Base-by-base conservation (phyloP, 2,329 filamentous ascomycete genomes). In the Beauveria pseudobassiana region DNA sequence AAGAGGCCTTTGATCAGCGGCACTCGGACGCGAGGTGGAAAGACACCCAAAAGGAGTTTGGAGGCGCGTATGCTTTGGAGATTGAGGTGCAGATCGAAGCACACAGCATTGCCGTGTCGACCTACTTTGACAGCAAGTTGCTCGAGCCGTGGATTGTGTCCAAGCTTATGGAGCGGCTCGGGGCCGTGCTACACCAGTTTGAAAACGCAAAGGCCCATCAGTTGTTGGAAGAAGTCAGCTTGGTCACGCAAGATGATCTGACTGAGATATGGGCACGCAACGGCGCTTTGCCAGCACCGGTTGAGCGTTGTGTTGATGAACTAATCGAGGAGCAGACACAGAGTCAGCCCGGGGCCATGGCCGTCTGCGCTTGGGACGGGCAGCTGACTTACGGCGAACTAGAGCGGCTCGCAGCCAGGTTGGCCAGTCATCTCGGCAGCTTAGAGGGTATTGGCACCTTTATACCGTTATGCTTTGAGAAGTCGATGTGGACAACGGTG, bases 401-500 rank as follows among this genome's bases (percentile, higher is more conserved):
- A 67, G 69, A 68, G 70, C 51, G 69, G 63, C 45, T 24, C 38
- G 22, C 20, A 43, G 34, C n/a, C 3, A 24, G 53, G 42, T n/a
- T 45, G 16, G 42, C 42, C 42, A n/a, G 5, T 26, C 20, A 38
- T 43, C 22, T 26, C 40, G 34, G 20, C 22, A 22, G 38, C 42
- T 45, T 45, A 20, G 42, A 45, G 42, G 42, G 42, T 20, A 45
- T 45, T 45, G 42, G 16, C 42, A 45, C 18, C 2, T n/a, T 20
- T 7, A 45, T 49, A 16, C 63, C 26, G 2, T 42, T 73, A 0
- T 70, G 66, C 34, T 68, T 70, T 20, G 68, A 71, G 18, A 73
- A 72, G 49, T 71, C 67, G 0, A 59, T 61, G 1, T 68, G 64
- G 65, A 66, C 68, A 2, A 56, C 69, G 2, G 67, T 73, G 3